phyloP scores from a whole-genome alignment of 2,329 filamentous ascomycete genomes.

The Pseudocercospora eumusae region DNA sequence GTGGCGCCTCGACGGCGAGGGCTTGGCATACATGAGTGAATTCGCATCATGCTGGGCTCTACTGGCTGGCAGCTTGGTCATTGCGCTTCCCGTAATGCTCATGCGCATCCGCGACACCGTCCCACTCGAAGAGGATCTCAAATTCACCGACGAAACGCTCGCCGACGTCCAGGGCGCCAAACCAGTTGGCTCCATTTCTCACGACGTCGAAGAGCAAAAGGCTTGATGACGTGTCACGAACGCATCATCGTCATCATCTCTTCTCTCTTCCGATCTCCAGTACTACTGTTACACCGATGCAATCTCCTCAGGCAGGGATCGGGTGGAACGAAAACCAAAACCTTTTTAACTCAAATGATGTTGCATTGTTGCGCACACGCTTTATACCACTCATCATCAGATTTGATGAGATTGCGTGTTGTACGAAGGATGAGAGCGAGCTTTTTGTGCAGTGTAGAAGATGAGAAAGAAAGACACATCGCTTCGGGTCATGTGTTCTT shows the following conservation, averaged over 20 bases:
- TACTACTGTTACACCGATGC: constrained; percentile 15
- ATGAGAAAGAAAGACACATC: background rate
- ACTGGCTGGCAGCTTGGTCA: constrained; percentile 69
- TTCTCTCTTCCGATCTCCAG: background rate
- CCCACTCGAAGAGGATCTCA: constrained; percentile 76
- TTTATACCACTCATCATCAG: constrained; percentile 1
- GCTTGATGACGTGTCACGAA: constrained; percentile 17
- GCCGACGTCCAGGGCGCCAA: constrained; percentile 61
- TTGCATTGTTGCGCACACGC: constrained; percentile 2
- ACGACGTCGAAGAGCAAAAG: constrained; percentile 20
- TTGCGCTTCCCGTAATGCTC: constrained; percentile 78
- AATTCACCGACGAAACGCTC: constrained; percentile 79
- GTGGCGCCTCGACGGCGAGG: constrained; percentile 66
- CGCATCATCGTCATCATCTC: background rate
- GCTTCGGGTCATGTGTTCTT: background rate
- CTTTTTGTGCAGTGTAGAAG: background rate
- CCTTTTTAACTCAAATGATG: constrained; percentile 6
- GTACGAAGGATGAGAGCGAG: background rate
- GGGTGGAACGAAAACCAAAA: constrained; percentile 2
- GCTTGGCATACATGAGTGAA: constrained; percentile 67
- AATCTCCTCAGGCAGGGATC: constrained; percentile 21
- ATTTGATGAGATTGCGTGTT: constrained; percentile 7
- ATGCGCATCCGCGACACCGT: constrained; percentile 79
- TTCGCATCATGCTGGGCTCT: constrained; percentile 78
- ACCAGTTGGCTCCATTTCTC: constrained; percentile 19